Evolutionary conservation across 352 stramenopile genomes (phyloP), one percentile per base, ranked within the genome.

Genomic region (Phytophthora litchii): DNA sequence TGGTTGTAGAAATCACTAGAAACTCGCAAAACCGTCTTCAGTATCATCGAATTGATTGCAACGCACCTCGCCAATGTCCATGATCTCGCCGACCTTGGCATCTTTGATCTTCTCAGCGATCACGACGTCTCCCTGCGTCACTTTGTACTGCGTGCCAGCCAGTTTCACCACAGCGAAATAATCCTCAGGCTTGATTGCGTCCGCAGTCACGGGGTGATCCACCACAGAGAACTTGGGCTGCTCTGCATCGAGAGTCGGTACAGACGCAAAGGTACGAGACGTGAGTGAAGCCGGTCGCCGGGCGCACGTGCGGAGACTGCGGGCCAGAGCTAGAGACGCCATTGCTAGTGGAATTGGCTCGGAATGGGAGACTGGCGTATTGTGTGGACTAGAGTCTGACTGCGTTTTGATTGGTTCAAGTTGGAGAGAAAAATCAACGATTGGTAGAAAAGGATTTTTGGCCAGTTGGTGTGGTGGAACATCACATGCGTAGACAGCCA

Each of bases 81-180:
- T 72, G 62, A 91, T 88, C 70, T 91, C 78, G 54, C 86, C 86
- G 23, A 95, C 86, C 65, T 95, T 91, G 58, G 86, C 86, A 49
- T 88, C 40, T 61, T 92, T 90, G 62, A 95, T 83, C 76, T 95
- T 95, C 60, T 95, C 86, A 4, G 84, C 66, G 32, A 93, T 74
- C 21, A 95, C 82, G 35, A 93, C 78, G 54, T 95, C 86, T 44
- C 86, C 86, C 74, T 92, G 72, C 23, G 83, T 86, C 54, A 95
- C 83, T 70, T 95, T 95, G 74, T 92, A 95, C 69, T 95, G 86
- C 45, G 83, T 95, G 17, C 81, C 83, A 25, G 67, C 82, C 32
- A 95, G 74, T 71, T 95, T 95, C 52, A 95, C 67, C 21, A 95
- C 80, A 11, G 86, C 86, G 59, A 95, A 95, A 61, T 88, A 89